Evolutionary conservation across 768 basidiomycete genomes (phyloP), one percentile per base, ranked within the genome.

Genomic region (Kwoniella sp.): DNA sequence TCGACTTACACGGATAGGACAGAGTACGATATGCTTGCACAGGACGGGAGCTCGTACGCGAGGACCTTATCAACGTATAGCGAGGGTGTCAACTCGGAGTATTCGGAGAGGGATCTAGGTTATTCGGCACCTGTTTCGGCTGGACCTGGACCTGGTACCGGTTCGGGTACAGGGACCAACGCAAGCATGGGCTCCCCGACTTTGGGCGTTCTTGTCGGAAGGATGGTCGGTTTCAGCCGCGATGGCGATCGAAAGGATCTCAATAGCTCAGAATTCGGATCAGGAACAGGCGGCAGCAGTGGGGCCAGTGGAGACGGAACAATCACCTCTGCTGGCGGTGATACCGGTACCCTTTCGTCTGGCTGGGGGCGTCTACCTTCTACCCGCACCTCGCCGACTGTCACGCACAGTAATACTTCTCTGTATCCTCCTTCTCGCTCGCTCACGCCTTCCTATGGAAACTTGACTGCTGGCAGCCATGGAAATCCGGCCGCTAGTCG

Each of bases 11-110:
- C 66, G 30, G 66, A 68, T 54, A 55, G 63, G n/a, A 58, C 66
- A 28, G 66, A 68, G 41, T 68, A 62, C 26, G 66, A 68, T 51
- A 68, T 68, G 66, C 31, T 68, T 2, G 66, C 66, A 34, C 54
- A 61, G 22, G 66, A 68, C 41, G 66, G 66, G 26, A 57, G 54
- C 2, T 58, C 55, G 2, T 58, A 63, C 28, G 61, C 66, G 15
- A 20, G 66, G 11, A 68, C 66, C 2, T 38, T 68, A 38, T 68
- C 66, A 17, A 68, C 66, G 23, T 65, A 65, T 37, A 65, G 63
- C 31, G 63, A 65, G 28, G 58, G 57, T 25, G 52, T 59, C 23
- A 65, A 65, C 22, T 65, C 63, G 11, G 63, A 65, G 29, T 65
- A 65, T 48, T 58, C 56, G 1, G 63, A 58, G 37, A 38, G 63